Evolutionary conservation across 2,329 filamentous ascomycete species (phyloP), one percentile per base, ranked within the genome.

Genomic region (Epichloe gansuensis): DNA sequence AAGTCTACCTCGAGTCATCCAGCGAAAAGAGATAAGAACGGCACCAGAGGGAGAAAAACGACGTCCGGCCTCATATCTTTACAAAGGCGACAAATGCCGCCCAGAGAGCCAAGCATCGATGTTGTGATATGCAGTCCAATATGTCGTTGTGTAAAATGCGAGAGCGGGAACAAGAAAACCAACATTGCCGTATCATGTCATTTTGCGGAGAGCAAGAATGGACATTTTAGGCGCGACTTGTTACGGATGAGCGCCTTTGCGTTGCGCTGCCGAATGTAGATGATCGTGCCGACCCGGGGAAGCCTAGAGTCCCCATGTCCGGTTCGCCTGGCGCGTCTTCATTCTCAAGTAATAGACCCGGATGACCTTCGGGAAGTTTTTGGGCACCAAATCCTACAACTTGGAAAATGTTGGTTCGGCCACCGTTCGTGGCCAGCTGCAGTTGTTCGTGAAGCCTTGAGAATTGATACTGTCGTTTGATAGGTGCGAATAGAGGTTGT

Each of bases 361-460:
- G 70, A 57, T 79, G 75, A 4, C 69, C 71, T 0, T 76, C 73
- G 0, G 74, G 69, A 25, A 80, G 66, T 56, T 68, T 76, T 63
- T 82, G 79, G 13, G 74, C 71, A 3, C 79, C 79, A 54, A 69
- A 75, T 11, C 78, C 78, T 6, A 70, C 68, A 2, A 83, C 78
- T 56, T 74, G 77, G 63, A 84, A 84, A 25, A 84, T 84, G 56
- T 84, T 84, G 53, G 77, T 74, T 21, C 78, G 75, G 8, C 81
- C 81, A 41, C 79, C 79, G 55, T 83, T 85, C 0, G 82, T 83
- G 5, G 82, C 82, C 58, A 79, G 78, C 55, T 81, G 76, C 5
- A 86, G 66, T 64, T 85, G 81, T 59, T 85, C 81, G 52, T 79
- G 77, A 12, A 86, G 71, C 23, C 82, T 74, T 11, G 79, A 74